These are phyloP conservation scores for Globisporangium heterothallicum DNA, from an alignment of 352 stramenopile genomes.

Conservation along the genomic window DNA sequence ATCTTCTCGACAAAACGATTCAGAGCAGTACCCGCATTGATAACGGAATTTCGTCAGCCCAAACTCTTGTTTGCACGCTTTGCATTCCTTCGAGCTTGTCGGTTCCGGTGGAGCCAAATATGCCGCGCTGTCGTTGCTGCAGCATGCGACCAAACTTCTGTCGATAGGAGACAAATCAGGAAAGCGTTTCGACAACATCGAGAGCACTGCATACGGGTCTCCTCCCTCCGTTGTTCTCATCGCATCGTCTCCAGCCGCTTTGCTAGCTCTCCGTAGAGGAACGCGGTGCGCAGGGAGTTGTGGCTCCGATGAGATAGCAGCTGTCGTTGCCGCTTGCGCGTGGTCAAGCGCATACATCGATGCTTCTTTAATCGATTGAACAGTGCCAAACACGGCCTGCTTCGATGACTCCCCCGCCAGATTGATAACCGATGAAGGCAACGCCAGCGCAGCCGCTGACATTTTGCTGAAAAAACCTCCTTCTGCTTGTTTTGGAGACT, in stretches of 20 bases:
- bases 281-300: constrained; percentile 21
- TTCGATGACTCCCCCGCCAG: constrained; percentile 59
- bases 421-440: constrained; percentile 61
- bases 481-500: constrained; percentile 6
- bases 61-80: constrained; percentile 64
- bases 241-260: background rate
- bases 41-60: constrained; percentile 83
- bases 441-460: constrained; percentile 45
- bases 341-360: constrained; percentile 73
- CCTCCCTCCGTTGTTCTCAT: constrained; percentile 17
- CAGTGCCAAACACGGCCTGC: constrained; percentile 56
- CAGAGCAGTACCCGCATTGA: constrained; percentile 75
- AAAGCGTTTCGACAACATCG: constrained; percentile 74
- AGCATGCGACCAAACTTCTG: constrained; percentile 68
- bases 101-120: constrained; percentile 60
- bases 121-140: constrained; percentile 34
- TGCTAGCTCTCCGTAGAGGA: background rate
- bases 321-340: constrained; percentile 55
- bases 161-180: constrained; percentile 70
- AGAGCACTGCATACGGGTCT: constrained; percentile 37
- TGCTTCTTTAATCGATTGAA: constrained; percentile 70
- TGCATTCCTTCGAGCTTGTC: constrained; percentile 57
- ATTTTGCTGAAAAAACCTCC: constrained; percentile 66
- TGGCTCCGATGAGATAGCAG: constrained; percentile 49
- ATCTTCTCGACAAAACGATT: constrained; percentile 75